phyloP scores from a whole-genome alignment of 805 yeast genomes.

The Metschnikowia aberdeeniae region DNA sequence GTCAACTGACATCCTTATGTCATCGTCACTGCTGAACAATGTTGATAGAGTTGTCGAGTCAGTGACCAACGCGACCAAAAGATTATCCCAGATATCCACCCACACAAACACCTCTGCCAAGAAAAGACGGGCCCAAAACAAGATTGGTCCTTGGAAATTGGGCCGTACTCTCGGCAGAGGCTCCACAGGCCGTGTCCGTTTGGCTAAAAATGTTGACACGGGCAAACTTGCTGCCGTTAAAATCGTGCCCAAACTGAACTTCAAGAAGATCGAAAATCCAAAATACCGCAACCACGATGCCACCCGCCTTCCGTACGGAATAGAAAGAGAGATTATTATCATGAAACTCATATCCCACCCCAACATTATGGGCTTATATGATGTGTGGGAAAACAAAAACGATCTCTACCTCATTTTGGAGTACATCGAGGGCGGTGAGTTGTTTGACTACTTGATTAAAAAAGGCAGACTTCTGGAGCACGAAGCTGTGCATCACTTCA shows the following conservation, averaged over 20 bases:
- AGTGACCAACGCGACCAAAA: constrained; percentile 44
- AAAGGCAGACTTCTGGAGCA: constrained; percentile 82
- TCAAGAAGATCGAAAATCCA: constrained; percentile 47
- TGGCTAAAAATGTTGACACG: constrained; percentile 81
- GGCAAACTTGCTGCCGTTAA: constrained; percentile 95
- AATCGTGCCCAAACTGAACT: constrained; percentile 83
- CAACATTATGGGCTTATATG: constrained; percentile 73
- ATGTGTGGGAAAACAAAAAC: constrained; percentile 84
- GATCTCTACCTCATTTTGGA: constrained; percentile 84
- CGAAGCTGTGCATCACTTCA: constrained; percentile 87
- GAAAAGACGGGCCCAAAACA: constrained; percentile 46
- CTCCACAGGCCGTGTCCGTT: constrained; percentile 90
- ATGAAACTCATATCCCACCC: constrained; percentile 79
- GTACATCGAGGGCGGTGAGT: constrained; percentile 96
- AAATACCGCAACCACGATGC: constrained; percentile 44
- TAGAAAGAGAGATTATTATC: constrained; percentile 79
- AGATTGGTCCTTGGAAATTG: constrained; percentile 94
- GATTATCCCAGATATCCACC: constrained; percentile 48
- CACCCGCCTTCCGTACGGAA: constrained; percentile 69
- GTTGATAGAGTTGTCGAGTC: constrained; percentile 43
- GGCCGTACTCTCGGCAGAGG: constrained; percentile 95
- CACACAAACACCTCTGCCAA: constrained; percentile 37
- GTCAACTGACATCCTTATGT: constrained; percentile 11
- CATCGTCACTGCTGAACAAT: constrained; percentile 17
- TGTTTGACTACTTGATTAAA: constrained; percentile 86